Conservation (phyloP, 2,329 filamentous ascomycete species). For the Xenosphaeropsis pyriputrescens region DNA sequence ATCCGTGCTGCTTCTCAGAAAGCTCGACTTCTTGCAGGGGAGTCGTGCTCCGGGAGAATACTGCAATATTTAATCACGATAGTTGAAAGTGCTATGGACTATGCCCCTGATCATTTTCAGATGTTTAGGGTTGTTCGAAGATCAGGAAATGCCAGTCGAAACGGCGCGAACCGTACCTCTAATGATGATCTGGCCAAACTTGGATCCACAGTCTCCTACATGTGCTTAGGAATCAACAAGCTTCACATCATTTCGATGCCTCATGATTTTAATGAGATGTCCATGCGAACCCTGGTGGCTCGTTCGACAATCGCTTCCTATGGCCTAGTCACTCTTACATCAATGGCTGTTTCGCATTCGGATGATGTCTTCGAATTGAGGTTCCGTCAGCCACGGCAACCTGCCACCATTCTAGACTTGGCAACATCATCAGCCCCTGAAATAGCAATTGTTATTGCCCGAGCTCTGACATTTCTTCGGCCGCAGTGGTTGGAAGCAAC, state of each 20-base stretch:
- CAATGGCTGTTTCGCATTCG: constrained; percentile 39
- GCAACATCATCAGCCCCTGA: constrained; percentile 50
- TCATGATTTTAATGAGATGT: constrained; percentile 32
- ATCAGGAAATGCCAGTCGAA: constrained; percentile 30
- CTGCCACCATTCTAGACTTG: constrained; percentile 38
- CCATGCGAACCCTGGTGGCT: constrained; percentile 25
- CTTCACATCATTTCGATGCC: constrained; percentile 53
- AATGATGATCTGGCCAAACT: constrained; percentile 53
- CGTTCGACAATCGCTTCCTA: constrained; percentile 32
- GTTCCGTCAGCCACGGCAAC: constrained; percentile 43
- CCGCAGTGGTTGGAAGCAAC: constrained; percentile 51
- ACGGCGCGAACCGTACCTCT: constrained; percentile 34
- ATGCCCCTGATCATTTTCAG: constrained; percentile 50
- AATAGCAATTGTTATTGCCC: constrained; percentile 45
- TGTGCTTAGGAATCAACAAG: constrained; percentile 55
- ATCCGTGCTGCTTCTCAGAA: constrained; percentile 45
- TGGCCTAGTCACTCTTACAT: constrained; percentile 47
- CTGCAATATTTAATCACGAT: constrained; percentile 46
- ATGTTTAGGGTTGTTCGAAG: constrained; percentile 57
- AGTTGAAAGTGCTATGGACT: constrained; percentile 52
- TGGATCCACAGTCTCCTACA: constrained; percentile 49
- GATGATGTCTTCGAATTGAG: constrained; percentile 55
- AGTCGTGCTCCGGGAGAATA: constrained; percentile 39
- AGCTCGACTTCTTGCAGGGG: constrained; percentile 31
- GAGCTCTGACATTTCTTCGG: constrained; percentile 45